Evolutionary conservation across 2,329 filamentous ascomycete species (phyloP), one percentile per base, ranked within the genome.

Genomic region (Teratosphaeria nubilosa): DNA sequence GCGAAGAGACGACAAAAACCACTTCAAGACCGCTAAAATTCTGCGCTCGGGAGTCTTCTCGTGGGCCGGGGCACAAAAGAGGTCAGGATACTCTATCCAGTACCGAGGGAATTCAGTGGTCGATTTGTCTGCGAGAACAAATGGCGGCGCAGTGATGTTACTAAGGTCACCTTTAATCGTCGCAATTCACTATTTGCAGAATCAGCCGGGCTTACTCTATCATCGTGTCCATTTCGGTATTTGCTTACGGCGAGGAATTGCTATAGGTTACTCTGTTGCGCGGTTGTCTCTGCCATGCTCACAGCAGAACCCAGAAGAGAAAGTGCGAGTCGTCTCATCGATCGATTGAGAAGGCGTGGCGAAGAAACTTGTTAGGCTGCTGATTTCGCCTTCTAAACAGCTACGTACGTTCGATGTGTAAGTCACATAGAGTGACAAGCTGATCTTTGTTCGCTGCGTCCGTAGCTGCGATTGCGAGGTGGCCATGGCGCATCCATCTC

Each of bases 131-230:
- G 73, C 74, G 0, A 78, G 67, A 6, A 78, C 70, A 58, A 78
- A 78, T 3, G 76, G 75, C 2, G 76, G 76, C 0, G 76, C 76
- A 9, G 76, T 78, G 57, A 77, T 77, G 56, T 76, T 78, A 51
- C 69, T 72, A 6, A 78, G 68, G 58, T 78, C 76, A 37, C 76
- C 76, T 65, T 72, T 73, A 56, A 78, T 75, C 1, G 75, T 76
- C 31, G 75, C 72, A 53, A 77, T 76, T 0, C 74, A 76, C 69
- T 71, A 55, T 22, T 22, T 31, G 5, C n/a, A 22, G n/a, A 22
- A 55, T 22, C n/a, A 32, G 22, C n/a, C 41, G 24, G 51, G 27
- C 25, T 53, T 7, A 16, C 14, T 34, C 22, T 1, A 41, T 56
- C 22, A 41, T 56, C 30, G 25, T 34, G 20, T 20, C 20, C 6